Percentiles rank a stretch among this genome's conserved stretches.
These are phyloP conservation scores for Actinomortierella wolfii DNA, from an alignment of 371 early-diverging fungal species.

Conservation along the genomic window DNA sequence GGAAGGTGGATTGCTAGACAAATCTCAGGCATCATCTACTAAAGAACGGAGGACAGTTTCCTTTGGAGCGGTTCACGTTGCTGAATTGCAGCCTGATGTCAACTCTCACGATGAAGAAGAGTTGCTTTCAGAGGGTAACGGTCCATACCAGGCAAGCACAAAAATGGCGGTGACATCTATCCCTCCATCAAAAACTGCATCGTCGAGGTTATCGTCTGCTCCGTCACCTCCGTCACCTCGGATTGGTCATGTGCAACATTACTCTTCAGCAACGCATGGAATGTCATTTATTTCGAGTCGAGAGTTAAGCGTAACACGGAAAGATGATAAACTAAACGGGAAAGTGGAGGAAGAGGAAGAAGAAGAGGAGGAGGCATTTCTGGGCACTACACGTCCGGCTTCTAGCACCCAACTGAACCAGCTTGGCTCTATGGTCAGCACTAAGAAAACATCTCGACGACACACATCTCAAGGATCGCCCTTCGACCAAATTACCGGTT, in stretches of 20 bases:
- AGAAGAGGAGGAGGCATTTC: conserved; percentile 29
- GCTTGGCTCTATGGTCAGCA: background rate
- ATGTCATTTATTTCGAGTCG: too few species aligned
- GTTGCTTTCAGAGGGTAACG: conserved; percentile 8
- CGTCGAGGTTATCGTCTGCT: too few species aligned
- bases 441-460: background rate
- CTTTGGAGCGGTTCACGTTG: conserved; percentile 44
- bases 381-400: conserved; percentile 12
- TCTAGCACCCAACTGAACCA: background rate
- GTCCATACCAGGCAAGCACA: too few species aligned
- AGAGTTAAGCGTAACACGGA: too few species aligned
- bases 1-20: too few species aligned
- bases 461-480: background rate
- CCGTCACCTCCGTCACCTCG: too few species aligned
- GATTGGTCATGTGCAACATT: too few species aligned
- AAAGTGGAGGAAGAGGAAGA: conserved; percentile 1
- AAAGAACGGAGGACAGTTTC: conserved; percentile 43
- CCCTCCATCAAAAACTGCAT: too few species aligned
- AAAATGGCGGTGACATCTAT: too few species aligned
- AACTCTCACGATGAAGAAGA: conserved; percentile 42
- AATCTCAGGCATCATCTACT: conserved; percentile 6
- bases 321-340: too few species aligned
- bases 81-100: conserved; percentile 32
- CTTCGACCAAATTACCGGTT: too few species aligned
- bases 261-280: too few species aligned